phyloP scores from a whole-genome alignment of 148 eudicot species.

The Dianthus caryophyllus region DNA sequence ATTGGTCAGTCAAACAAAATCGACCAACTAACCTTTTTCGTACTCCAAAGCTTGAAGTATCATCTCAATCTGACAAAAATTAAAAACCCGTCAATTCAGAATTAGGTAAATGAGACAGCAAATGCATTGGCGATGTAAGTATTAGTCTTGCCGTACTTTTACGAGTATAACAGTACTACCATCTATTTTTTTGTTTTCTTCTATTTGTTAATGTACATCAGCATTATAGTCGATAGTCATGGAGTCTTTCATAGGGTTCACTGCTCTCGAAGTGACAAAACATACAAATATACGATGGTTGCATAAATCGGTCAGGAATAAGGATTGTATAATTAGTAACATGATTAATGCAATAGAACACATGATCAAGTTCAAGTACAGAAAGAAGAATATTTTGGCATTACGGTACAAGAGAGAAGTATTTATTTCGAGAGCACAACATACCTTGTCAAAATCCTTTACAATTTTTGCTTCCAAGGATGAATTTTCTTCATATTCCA shows the following conservation, averaged over 20 bases:
- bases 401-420: background rate
- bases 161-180: background rate
- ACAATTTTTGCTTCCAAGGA: conserved; percentile 85
- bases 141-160: background rate
- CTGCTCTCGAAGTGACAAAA: too few species aligned
- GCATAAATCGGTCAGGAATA: too few species aligned
- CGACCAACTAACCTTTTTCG: conserved; percentile 61
- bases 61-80: conserved; percentile 78
- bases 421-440: background rate
- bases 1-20: background rate
- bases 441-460: conserved; percentile 89
- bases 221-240: background rate
- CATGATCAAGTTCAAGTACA: background rate
- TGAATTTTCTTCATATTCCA: conserved; percentile 89
- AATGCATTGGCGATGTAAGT: background rate
- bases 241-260: background rate
- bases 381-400: background rate
- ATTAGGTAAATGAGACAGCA: conserved; percentile 7
- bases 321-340: background rate
- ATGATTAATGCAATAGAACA: background rate
- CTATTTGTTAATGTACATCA: background rate
- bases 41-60: conserved; percentile 97
- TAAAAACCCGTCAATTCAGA: background rate
- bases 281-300: too few species aligned
- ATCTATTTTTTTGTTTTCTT: background rate